These are phyloP conservation scores for Furcasterigmium furcatum DNA, from an alignment of 2,329 filamentous ascomycete genomes.

Conservation along the genomic window DNA sequence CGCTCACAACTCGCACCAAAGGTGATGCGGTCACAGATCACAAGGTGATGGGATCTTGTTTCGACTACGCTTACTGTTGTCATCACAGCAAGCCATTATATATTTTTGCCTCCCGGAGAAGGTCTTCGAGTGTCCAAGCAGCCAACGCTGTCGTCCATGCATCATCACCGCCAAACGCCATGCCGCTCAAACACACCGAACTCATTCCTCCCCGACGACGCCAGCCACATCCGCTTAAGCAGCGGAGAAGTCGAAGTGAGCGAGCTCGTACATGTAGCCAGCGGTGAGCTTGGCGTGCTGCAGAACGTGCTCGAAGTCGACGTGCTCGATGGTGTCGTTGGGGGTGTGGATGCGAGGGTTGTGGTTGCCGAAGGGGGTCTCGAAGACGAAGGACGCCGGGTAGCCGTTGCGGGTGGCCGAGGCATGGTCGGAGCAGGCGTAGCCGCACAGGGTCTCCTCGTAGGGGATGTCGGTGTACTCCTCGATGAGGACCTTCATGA, in stretches of 20 bases:
- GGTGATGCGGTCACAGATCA: no score
- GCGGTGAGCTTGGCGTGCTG: constrained; percentile 55
- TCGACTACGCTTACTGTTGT: no score
- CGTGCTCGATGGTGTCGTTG: constrained; percentile 66
- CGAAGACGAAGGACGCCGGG: constrained; percentile 62
- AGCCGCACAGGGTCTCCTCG: constrained; percentile 48
- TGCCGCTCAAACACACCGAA: no score
- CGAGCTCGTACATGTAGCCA: constrained; percentile 44
- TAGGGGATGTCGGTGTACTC: constrained; percentile 34
- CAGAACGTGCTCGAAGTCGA: constrained; percentile 65
- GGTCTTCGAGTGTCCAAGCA: no score
- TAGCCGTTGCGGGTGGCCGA: constrained; percentile 65
- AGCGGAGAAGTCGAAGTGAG: constrained; percentile 3
- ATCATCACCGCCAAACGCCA: no score
- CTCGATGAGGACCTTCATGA: constrained; percentile 31
- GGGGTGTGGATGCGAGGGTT: constrained; percentile 73
- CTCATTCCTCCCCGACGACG: no score
- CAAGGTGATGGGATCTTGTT: no score
- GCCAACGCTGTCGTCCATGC: no score
- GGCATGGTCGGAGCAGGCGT: constrained; percentile 65
- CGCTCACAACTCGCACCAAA: no score
- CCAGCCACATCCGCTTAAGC: no score
- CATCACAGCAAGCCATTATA: no score
- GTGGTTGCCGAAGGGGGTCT: constrained; percentile 54
- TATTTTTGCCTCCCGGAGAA: no score